Percentiles rank a stretch among this genome's conserved stretches.
Evolutionary conservation across 345 rosid species (phyloP).

Genomic region (Abelmoschus esculentus): DNA sequence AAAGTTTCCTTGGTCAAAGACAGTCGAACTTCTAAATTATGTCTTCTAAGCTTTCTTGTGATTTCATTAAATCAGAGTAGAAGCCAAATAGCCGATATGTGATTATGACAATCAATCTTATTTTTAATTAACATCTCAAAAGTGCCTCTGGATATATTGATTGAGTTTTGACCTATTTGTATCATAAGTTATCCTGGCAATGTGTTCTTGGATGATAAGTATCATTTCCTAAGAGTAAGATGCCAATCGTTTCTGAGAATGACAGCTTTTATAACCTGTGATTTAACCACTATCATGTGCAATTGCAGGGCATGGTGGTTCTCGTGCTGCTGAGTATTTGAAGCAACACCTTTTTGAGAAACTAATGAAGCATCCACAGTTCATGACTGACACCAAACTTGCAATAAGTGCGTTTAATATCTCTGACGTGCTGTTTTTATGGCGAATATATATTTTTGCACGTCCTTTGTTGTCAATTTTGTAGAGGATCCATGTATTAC

Average conservation of each 20-base stretch:
- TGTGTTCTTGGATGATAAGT: not conserved
- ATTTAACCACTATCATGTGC: not conserved
- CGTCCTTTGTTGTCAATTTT: not conserved
- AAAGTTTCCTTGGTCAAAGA: not conserved
- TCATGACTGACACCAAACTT: slow-evolving; percentile 22
- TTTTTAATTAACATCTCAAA: not conserved
- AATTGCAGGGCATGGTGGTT: slow-evolving; percentile 93
- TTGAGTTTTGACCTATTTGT: not conserved
- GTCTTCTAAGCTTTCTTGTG: not conserved
- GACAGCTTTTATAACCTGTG: not conserved
- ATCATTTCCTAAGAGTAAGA: not conserved
- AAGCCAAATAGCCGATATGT: too few species aligned
- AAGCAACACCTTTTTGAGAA: slow-evolving; percentile 36
- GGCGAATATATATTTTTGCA: not conserved
- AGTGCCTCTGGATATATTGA: not conserved
- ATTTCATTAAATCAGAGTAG: not conserved
- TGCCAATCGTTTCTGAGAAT: not conserved
- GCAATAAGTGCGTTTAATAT: not conserved
- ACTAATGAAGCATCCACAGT: slow-evolving; percentile 79
- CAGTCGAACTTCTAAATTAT: not conserved
- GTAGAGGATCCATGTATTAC: not conserved
- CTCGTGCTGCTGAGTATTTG: slow-evolving; percentile 93
- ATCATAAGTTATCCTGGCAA: not conserved
- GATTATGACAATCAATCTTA: not conserved
- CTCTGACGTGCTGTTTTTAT: not conserved